Base-by-base conservation (phyloP, 169 alveolate genomes). In the Plasmodium coatneyi region DNA sequence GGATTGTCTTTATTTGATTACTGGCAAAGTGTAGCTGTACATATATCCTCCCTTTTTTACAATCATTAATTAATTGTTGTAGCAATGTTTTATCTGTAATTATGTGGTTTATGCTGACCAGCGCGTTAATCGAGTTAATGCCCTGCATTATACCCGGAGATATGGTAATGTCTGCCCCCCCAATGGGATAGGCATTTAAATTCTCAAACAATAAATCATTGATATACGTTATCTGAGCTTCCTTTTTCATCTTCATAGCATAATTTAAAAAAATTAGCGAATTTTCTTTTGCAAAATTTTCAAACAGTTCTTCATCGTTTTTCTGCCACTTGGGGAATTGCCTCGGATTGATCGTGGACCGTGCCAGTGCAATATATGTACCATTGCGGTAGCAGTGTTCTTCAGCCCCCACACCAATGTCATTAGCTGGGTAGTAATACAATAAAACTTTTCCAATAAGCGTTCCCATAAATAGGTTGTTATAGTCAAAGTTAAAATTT, bases 81-180 rank as follows among this genome's bases (percentile, higher is more conserved):
- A 56, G 43, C 7, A 87, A 19, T 9, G 70, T 5, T 79, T 34
- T 39, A 78, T 87, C 90, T 25, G 28, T 25, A 5, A 87, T 19
- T 28, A 2, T 78, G 49, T 87, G 82, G 25, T 87, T 76, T 39
- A 87, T 80, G 81, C 93, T 87, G 19, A 43, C 52, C 49, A 87
- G 34, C 19, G 82, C 89, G 71, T 87, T 70, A 79, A 87, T 87
- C 0, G 89, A 87, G 34, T 80, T 87, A 2, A 79, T 78, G 32
- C 93, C 93, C 71, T 87, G 81, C 93, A 87, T 87, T 28, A 87
- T 71, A 28, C 93, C 93, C 39, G 93, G 93, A 7, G 93, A 87
- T 56, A 87, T 54, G 34, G 93, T 78, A 41, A 87, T 79, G 34
- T 87, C 93, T 14, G 86, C 71, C 9, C 93, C 93, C 46, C 90